Evolutionary conservation across 2,329 filamentous ascomycete genomes (phyloP).

Genomic region (Fusarium clavum): DNA sequence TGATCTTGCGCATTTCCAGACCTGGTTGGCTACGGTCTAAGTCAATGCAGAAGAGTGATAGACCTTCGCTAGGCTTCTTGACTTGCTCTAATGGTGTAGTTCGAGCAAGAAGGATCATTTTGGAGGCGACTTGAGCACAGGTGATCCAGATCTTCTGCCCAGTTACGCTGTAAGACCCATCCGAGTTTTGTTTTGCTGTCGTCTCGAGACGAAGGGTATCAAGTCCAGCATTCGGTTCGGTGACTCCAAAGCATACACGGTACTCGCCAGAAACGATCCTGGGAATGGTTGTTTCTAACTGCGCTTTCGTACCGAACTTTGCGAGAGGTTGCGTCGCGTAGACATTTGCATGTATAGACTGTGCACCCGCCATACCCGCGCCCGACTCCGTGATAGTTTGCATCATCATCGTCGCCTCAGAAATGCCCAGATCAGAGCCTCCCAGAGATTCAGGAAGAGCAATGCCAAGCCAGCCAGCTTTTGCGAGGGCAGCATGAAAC

Average conservation of each 20-base stretch:
- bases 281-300: constrained; percentile 73
- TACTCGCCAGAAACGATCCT: constrained; percentile 78
- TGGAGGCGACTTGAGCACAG: constrained; percentile 81
- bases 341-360: constrained; percentile 73
- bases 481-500: constrained; percentile 79
- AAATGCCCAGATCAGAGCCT: constrained; percentile 80
- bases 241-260: constrained; percentile 84
- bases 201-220: constrained; percentile 80
- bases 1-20: constrained; percentile 76
- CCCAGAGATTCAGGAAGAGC: constrained; percentile 80
- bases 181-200: constrained; percentile 63
- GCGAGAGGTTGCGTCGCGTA: constrained; percentile 82
- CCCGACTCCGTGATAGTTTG: constrained; percentile 83
- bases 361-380: constrained; percentile 79
- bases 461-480: constrained; percentile 84
- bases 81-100: constrained; percentile 77
- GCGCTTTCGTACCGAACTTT: constrained; percentile 75
- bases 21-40: constrained; percentile 70
- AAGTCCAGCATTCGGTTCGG: constrained; percentile 84
- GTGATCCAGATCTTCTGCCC: constrained; percentile 94
- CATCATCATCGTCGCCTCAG: constrained; percentile 88
- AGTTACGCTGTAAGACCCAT: constrained; percentile 73
- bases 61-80: constrained; percentile 76
- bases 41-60: constrained; percentile 85
- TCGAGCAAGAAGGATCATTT: constrained; percentile 85